phyloP scores from a whole-genome alignment of 2,329 filamentous ascomycete genomes.

The Fusarium nurragi region DNA sequence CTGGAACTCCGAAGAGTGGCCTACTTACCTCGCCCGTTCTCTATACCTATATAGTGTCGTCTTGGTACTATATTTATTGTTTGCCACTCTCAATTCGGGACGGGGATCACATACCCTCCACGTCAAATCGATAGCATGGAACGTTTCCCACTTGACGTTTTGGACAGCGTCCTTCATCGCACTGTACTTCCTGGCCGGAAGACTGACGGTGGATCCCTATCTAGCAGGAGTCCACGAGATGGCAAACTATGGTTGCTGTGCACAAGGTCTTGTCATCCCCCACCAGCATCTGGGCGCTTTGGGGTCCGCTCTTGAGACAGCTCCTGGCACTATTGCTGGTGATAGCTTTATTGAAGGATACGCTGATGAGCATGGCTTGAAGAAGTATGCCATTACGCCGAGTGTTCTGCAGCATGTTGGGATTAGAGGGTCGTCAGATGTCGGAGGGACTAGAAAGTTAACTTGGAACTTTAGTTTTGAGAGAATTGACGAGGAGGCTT shows the following conservation, averaged over 20 bases:
- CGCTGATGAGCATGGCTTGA: conserved; percentile 38
- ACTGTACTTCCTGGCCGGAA: conserved; percentile 45
- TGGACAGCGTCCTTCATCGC: conserved; percentile 41
- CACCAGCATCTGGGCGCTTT: conserved; percentile 39
- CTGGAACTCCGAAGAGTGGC: conserved; percentile 50
- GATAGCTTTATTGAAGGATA: conserved; percentile 48
- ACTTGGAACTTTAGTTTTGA: conserved; percentile 50
- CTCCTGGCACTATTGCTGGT: conserved; percentile 39
- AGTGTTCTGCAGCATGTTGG: conserved; percentile 50
- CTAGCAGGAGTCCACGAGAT: conserved; percentile 45
- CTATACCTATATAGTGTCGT: neutral
- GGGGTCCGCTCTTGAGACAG: conserved; percentile 23
- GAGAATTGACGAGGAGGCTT: neutral
- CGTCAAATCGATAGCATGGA: neutral
- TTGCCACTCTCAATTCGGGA: conserved; percentile 14
- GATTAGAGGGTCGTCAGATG: conserved; percentile 41
- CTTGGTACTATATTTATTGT: conserved; percentile 27
- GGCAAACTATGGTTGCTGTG: conserved; percentile 49
- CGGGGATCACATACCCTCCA: neutral
- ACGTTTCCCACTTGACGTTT: conserved; percentile 30
- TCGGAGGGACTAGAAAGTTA: conserved; percentile 34
- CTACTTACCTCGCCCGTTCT: conserved; percentile 34
- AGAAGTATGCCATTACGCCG: conserved; percentile 48
- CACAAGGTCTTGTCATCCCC: conserved; percentile 49
- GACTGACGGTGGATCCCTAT: conserved; percentile 40